phyloP scores from a whole-genome alignment of 257 asterid species.

The Marsdenia floribunda region DNA sequence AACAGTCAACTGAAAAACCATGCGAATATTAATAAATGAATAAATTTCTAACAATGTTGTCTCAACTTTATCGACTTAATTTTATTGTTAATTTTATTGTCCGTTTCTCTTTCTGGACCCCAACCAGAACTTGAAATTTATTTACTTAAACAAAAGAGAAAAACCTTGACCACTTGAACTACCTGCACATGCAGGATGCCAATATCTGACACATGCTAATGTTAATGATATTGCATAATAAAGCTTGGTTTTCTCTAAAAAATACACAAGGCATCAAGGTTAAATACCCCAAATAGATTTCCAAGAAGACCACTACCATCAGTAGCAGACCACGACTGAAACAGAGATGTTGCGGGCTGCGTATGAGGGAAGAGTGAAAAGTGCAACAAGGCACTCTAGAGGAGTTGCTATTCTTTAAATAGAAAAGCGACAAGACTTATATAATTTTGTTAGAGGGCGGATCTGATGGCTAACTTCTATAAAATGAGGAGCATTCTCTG shows the following conservation, averaged over 20 bases:
- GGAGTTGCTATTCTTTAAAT: too few species aligned
- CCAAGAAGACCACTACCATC: neutral
- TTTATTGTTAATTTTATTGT: too few species aligned
- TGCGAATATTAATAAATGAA: neutral
- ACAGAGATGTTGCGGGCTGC: neutral
- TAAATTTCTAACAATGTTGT: neutral
- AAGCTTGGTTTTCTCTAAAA: neutral
- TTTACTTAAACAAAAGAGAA: neutral
- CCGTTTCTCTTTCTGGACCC: too few species aligned
- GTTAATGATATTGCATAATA: neutral
- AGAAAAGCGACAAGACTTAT: too few species aligned
- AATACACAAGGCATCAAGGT: neutral
- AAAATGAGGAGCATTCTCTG: too few species aligned
- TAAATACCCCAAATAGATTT: neutral
- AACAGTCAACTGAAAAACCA: neutral
- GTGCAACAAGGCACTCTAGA: too few species aligned
- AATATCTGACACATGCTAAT: neutral
- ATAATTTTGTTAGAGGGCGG: too few species aligned
- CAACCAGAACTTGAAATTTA: too few species aligned
- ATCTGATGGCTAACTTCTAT: too few species aligned
- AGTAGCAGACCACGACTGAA: too few species aligned
- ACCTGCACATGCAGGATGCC: neutral
- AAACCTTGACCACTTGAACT: neutral
- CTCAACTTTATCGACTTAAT: neutral
- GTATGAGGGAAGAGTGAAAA: too few species aligned